Base-by-base conservation (phyloP, 768 basidiomycete species). In the Megacollybia marginata region DNA sequence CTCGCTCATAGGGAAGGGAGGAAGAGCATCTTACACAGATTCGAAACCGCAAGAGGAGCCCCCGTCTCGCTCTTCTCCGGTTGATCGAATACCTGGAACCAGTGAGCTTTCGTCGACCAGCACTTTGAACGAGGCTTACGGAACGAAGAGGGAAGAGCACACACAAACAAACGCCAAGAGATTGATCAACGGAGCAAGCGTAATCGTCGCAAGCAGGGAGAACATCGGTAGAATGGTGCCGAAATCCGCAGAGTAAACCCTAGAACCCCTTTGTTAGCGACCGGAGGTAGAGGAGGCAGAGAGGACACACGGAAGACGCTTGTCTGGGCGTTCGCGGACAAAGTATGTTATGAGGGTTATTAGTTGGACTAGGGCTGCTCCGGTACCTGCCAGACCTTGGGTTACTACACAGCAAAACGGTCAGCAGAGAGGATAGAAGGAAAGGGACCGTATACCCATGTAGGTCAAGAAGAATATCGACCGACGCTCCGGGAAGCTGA, bases 401-500 rank as follows among this genome's bases (percentile, higher is more conserved):
- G 76, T 73, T 8, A 75, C 74, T 76, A 50, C 15, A 19, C n/a
- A n/a, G n/a, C n/a, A n/a, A n/a, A n/a, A n/a, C n/a, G n/a, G n/a
- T n/a, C n/a, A n/a, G n/a, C n/a, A n/a, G 16, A n/a, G n/a, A n/a
- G n/a, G n/a, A n/a, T n/a, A n/a, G n/a, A n/a, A n/a, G n/a, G n/a
- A n/a, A n/a, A n/a, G n/a, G n/a, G 16, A 11, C 11, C 11, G 16
- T 62, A 34, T 48, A 74, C 75, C 61, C 64, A 74, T 76, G 60
- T 83, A 83, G 1, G 81, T 80, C n/a, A n/a, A n/a, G 69, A 83
- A 83, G 67, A 82, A 83, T 19, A 78, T 72, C n/a, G n/a, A n/a
- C n/a, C 5, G 76, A 76, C 0, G 79, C 77, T 5, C 70, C 71
- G 2, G 83, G 84, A 35, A 86, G 71, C 48, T 73, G 60, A 11